Evolutionary conservation across 2,329 filamentous ascomycete genomes (phyloP), one percentile per base, ranked within the genome.

Genomic region (Fusarium denticulatum): DNA sequence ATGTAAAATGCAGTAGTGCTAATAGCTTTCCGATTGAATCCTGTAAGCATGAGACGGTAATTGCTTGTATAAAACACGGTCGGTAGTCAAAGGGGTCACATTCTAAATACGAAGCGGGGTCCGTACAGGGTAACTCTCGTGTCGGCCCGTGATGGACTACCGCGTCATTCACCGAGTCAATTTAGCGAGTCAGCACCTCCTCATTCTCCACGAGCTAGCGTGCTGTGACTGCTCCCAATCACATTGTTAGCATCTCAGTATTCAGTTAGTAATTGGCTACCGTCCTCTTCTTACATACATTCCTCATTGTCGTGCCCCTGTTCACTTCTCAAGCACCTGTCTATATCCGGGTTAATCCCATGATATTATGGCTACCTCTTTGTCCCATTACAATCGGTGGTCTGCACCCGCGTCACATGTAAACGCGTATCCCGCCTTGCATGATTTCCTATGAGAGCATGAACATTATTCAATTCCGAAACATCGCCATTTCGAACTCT

Each of bases 1-100:
- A 11, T 24, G 5, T 1, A 13, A 26, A 16, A 1, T 5, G 1
- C 15, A 45, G 16, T 14, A 14, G 3, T 26, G 2, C 1, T 6
- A 0, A 4, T 22, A 15, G 6, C 24, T 22, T 46, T 1, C 22
- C 0, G 7, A 28, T 22, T 10, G 24, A 28, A 22, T 22, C 0
- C 5, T 7, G 4, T 1, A 28, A 46, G 24, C 15, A 3, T 22
- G 8, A 46, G 24, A 22, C 6, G 12, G 18, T 0, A 28, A 22
- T 15, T 28, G 18, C 24, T 22, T 11, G 43, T 15, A 15, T 5
- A 28, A 46, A 22, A 7, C 1, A 16, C 10, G 6, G 10, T 12
- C 9, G 10, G 15, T 43, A 16, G 10, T 14, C 11, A 20, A 45
- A 26, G 5, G 4, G 16, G n/a, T 16, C 42, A 5, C n/a, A 18